Base-by-base conservation (phyloP, 129 eudicot species). In the Lonicera japonica region DNA sequence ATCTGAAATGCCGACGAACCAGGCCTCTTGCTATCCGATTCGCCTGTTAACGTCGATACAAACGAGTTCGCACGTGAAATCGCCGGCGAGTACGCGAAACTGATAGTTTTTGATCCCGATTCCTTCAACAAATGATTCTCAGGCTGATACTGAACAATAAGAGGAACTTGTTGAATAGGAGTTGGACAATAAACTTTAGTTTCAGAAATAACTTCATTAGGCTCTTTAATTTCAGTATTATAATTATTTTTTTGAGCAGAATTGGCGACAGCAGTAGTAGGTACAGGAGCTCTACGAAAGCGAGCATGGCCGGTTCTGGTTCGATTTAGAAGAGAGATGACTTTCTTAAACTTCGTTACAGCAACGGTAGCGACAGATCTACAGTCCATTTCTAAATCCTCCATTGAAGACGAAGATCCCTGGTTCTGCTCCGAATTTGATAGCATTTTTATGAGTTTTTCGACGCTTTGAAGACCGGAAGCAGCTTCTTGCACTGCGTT, bases 221-320 rank as follows among this genome's bases (percentile, higher is more conserved):
- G 0, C 52, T 56, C 68, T 66, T 58, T 71, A 65, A 58, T 69
- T 16, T 70, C n/a, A n/a, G n/a, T 72, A 46, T 70, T 24, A 34
- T 76, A 63, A 5, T 61, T 72, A 10, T 10, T 43, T 14, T 10
- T 29, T 29, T 29, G 36, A 29, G 6, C 4, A 29, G 36, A 29
- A 29, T 29, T 45, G 41, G 19, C 6, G 4, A 19, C 19, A 1
- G 59, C n/a, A 0, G 50, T 15, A 34, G 61, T 5, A 21, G 65
- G 14, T 14, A 82, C 73, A 1, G 97, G 97, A 16, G 80, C 94
- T 21, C 97, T 70, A n/a, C 97, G 80, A 71, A 90, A 90, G 14
- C 97, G 82, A 41, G 97, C 97, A 52, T 90, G 97, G 8, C 97
- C 97, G 23, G 87, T 83, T 43, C 80, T 40, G 19, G 89, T 79